phyloP scores from a whole-genome alignment of 495 filamentous ascomycete species.

The Xylaria intraflava region DNA sequence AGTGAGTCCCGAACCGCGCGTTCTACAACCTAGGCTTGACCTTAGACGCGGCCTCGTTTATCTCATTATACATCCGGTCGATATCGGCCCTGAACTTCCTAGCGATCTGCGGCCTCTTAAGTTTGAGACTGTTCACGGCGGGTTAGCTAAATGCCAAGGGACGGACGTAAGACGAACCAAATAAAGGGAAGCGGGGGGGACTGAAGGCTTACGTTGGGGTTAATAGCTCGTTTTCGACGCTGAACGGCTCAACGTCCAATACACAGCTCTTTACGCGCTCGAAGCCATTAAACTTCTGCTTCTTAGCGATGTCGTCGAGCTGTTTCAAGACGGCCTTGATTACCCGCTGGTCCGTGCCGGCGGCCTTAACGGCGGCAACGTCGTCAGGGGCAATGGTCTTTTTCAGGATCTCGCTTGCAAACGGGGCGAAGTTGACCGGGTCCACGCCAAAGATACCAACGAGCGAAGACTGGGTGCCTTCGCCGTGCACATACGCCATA shows the following conservation, averaged over 20 bases:
- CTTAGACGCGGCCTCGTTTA: slow-evolving; percentile 26
- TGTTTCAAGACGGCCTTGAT: slow-evolving; percentile 68
- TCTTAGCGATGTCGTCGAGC: slow-evolving; percentile 72
- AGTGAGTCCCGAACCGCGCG: too few relatives aligned
- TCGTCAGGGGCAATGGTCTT: slow-evolving; percentile 57
- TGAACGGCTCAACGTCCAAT: slow-evolving; percentile 83
- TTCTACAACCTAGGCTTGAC: slow-evolving; percentile 38
- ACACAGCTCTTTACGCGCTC: slow-evolving; percentile 73
- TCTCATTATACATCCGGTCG: slow-evolving; percentile 75
- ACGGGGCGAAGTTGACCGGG: slow-evolving; percentile 72
- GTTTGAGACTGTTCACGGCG: slow-evolving; percentile 64
- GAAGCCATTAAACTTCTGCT: slow-evolving; percentile 81
- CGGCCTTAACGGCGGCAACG: slow-evolving; percentile 56
- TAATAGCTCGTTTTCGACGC: slow-evolving; percentile 86
- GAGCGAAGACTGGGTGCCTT: slow-evolving; percentile 73
- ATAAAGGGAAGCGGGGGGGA: too few relatives aligned
- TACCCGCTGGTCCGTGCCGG: slow-evolving; percentile 60
- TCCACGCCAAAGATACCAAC: slow-evolving; percentile 85
- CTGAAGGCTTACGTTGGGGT: slow-evolving; percentile 98
- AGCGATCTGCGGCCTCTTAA: slow-evolving; percentile 85
- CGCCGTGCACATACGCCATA: slow-evolving; percentile 86
- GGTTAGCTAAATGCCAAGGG: slow-evolving; percentile 28
- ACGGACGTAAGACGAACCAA: not conserved
- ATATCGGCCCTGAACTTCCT: slow-evolving; percentile 69
- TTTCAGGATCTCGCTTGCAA: slow-evolving; percentile 67